Base-by-base conservation (phyloP, 306 rosid genomes). In the Corylus americana region DNA sequence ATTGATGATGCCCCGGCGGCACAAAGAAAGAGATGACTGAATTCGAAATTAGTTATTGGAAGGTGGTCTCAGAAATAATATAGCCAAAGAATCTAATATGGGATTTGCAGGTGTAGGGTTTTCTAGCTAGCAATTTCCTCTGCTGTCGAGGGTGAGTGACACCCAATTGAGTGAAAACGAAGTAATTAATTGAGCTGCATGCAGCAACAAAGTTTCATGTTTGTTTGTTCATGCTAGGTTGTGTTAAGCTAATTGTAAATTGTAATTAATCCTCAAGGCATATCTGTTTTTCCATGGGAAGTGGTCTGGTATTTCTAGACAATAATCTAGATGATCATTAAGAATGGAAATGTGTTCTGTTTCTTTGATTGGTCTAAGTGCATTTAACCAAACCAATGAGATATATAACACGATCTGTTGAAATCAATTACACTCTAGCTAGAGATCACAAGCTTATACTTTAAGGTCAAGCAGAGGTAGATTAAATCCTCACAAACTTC, bases 351-450 rank as follows among this genome's bases (percentile, higher is more conserved):
- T 12, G 7, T 17, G 37, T 18, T 64, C 48, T 37, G 14, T 37
- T 64, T 64, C 7, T 16, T 7, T 8, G 1, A 3, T 35, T 14
- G 2, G 22, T 5, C 80, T 22, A 5, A 50, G 35, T 78, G 77
- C 59, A 70, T 75, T 70, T 39, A 57, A 78, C 79, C 45, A 57
- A 35, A 49, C 48, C 47, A 74, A 20, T 11, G 31, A 48, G 27
- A 37, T 39, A 31, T 31, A 31, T 31, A 50, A 48, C 44, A 39
- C 37, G 11, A 14, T 59, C 53, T 49, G 10, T 20, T 20, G 48
- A 37, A 35, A 31, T 39, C 20, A 8, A 8, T 17, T 37, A 35
- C 25, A 35, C 37, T 17, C 70, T 64, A 16, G 70, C 70, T 37
- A 14, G 22, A 64, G 70, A 35, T 31, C 35, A 31, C 48, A 35